Evolutionary conservation across 441 rosid genomes (phyloP), one percentile per base, ranked within the genome.

Genomic region (Melastoma candidum): DNA sequence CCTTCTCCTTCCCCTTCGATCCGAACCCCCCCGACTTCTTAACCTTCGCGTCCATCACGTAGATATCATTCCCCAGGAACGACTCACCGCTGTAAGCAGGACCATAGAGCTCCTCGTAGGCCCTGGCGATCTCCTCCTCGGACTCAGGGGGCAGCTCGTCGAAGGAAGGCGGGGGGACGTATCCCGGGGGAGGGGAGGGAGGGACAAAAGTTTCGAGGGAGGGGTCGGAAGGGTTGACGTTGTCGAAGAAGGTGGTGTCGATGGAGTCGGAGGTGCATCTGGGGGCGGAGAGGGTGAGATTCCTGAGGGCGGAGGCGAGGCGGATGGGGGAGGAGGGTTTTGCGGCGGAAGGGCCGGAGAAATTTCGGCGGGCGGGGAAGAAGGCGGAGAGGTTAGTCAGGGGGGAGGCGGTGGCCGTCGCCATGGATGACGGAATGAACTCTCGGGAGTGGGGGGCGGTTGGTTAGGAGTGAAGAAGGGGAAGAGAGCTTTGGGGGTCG

Each of bases 21-120:
- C 85, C 84, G 4, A 74, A 78, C 56, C 73, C 72, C 10, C 71
- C 64, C 0, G 66, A 54, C 58, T 80, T 83, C 56, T 80, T 82
- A 27, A 70, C 10, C 60, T 77, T 85, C 0, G 85, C 69, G 58
- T 90, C 85, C 96, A 83, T 83, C 48, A 75, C 90, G 12, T 64
- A 61, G 0, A 88, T 46, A 60, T 87, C 87, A 0, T 81, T 83
- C 0, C 98, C 96, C 8, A 84, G 59, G 46, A 71, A 36, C 9
- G 74, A 74, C 49, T 71, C 78, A 3, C 94, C 98, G 22, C 92
- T 79, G 44, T 74, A 84, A 0, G 82, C 97, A 0, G 92, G 87
- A 1, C 96, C 96, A 55, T 88, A 88, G 0, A 85, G 72, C 68
- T 83, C 94, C 64, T 92, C 95, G 17, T 76, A 87, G 0, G 89